These are phyloP conservation scores for Clavispora phyllophila DNA, from an alignment of 805 yeast species.

Conservation along the genomic window DNA sequence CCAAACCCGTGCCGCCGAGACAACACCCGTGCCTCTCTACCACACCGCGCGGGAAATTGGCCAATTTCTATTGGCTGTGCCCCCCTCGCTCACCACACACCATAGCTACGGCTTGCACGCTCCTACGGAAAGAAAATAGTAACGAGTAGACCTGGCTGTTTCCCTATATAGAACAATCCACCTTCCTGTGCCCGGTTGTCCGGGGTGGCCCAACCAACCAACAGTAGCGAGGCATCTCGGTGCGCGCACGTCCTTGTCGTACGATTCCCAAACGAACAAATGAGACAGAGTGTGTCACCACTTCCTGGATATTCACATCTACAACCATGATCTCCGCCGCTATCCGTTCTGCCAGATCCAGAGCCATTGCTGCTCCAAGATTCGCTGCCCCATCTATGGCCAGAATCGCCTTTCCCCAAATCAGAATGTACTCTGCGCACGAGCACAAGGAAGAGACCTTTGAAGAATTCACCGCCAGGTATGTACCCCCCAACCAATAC, in stretches of 20 bases:
- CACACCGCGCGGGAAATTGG: not conserved
- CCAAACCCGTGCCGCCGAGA: not conserved
- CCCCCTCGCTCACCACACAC: not conserved
- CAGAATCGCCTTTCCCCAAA: conserved; percentile 22
- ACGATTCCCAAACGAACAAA: conserved; percentile 7
- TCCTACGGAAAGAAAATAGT: too few relatives aligned
- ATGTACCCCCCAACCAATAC: conserved; percentile 18
- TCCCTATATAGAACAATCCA: not conserved
- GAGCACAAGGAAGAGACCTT: conserved; percentile 73
- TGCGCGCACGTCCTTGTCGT: conserved; percentile 12
- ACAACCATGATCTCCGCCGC: conserved; percentile 31
- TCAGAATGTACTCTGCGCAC: conserved; percentile 71
- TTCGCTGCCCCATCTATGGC: conserved; percentile 17
- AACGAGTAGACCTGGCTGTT: too few relatives aligned
- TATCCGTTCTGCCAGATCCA: conserved; percentile 39
- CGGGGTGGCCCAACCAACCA: not conserved
- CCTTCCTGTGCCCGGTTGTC: not conserved
- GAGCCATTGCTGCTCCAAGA: conserved; percentile 27
- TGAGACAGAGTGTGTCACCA: not conserved
- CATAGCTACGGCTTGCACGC: not conserved
- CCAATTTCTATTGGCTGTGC: conserved; percentile 4
- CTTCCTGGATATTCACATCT: not conserved
- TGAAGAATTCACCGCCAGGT: conserved; percentile 87
- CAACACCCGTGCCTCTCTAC: not conserved
- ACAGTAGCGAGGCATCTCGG: conserved; percentile 4